Conservation (phyloP, 2,329 filamentous ascomycete species). For the Paecilomyces sp. region DNA sequence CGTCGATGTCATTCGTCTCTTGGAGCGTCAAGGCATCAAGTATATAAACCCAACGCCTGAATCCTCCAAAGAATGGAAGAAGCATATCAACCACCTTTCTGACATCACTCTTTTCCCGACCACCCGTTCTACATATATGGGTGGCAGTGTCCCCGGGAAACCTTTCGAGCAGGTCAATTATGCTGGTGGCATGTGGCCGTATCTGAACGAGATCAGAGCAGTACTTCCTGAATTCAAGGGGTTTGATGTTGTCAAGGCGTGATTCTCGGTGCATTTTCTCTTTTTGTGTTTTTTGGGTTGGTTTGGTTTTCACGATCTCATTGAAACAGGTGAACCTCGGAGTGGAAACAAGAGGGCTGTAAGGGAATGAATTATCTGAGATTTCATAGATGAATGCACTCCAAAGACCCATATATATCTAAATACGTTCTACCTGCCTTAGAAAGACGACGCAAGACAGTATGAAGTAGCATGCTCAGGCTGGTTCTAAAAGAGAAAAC, state of each 20-base stretch:
- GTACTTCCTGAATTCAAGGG: constrained; percentile 10
- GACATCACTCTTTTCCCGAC: constrained; percentile 45
- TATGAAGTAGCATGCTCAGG: too few species aligned
- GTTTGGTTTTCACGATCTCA: too few species aligned
- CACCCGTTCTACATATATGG: constrained; percentile 49
- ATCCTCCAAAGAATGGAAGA: constrained; percentile 44
- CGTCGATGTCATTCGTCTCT: constrained; percentile 43
- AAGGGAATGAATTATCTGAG: too few species aligned
- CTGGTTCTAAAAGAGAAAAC: too few species aligned
- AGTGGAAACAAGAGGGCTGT: too few species aligned
- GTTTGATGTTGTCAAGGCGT: constrained; percentile 12
- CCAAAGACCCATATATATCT: background rate
- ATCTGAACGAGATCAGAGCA: constrained; percentile 12
- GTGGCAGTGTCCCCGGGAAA: constrained; percentile 50
- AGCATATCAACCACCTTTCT: constrained; percentile 38
- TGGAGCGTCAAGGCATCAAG: constrained; percentile 39
- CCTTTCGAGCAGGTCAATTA: constrained; percentile 47
- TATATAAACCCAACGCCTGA: constrained; percentile 46
- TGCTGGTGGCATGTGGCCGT: constrained; percentile 16
- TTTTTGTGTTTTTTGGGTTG: background rate
- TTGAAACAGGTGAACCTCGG: too few species aligned
- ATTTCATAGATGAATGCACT: background rate
- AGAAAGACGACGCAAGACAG: too few species aligned
- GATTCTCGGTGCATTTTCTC: background rate
- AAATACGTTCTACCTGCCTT: background rate